These are phyloP conservation scores for Candida adriatica DNA, from an alignment of 805 yeast genomes.

Conservation along the genomic window DNA sequence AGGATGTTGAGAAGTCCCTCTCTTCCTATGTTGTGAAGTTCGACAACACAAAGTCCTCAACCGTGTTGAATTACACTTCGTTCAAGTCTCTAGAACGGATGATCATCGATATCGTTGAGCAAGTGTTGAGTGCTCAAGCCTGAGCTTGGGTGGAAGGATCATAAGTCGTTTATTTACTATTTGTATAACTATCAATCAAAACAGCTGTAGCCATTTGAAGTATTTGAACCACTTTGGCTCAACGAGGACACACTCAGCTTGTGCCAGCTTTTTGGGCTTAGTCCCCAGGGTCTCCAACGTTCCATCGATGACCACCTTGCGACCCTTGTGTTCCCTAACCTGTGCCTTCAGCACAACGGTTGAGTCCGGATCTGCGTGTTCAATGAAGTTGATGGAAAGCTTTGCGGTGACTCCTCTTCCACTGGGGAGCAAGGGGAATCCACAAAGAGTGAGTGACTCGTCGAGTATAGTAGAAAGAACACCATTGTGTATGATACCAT, in stretches of 20 bases:
- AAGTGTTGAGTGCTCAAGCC: too few relatives aligned
- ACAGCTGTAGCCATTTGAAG: constrained; percentile 45
- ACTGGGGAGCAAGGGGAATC: constrained; percentile 74
- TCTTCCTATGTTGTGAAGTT: too few relatives aligned
- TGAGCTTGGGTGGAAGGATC: too few relatives aligned
- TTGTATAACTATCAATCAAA: too few relatives aligned
- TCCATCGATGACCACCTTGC: constrained; percentile 80
- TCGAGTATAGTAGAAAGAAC: constrained; percentile 72
- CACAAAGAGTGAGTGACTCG: constrained; percentile 80
- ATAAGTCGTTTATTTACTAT: too few relatives aligned
- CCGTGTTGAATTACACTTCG: too few relatives aligned
- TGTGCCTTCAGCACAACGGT: constrained; percentile 62
- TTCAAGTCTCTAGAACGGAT: too few relatives aligned
- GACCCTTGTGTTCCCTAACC: constrained; percentile 60
- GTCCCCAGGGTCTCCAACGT: constrained; percentile 43
- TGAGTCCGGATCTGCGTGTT: constrained; percentile 45
- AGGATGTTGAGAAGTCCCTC: too few relatives aligned
- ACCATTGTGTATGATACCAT: constrained; percentile 77
- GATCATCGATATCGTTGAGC: too few relatives aligned
- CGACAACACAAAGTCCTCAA: too few relatives aligned
- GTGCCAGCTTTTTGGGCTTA: constrained; percentile 40
- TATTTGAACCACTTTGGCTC: constrained; percentile 88
- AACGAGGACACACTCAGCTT: constrained; percentile 64
- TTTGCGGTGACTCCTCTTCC: constrained; percentile 86
- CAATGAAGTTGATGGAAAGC: constrained; percentile 51